Evolutionary conservation across 768 basidiomycete genomes (phyloP), one percentile per base, ranked within the genome.

Genomic region (Hypsizygus marmoreus): DNA sequence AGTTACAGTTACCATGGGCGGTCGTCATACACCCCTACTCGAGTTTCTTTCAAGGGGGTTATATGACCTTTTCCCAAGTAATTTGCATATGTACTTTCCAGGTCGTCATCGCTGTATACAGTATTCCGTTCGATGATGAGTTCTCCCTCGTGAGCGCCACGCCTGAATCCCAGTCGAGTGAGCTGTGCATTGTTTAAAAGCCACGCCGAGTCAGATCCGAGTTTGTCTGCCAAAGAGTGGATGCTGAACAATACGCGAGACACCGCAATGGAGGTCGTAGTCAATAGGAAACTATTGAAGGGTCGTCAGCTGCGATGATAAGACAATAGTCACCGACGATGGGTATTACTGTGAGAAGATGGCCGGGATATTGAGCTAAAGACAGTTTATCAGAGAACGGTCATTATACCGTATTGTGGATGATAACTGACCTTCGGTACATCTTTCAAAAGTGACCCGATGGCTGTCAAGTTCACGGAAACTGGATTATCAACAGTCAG

Each of bases 181-280:
- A 77, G 62, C 56, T 77, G 74, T 5, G 70, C 66, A 47, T 72
- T 67, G 53, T 64, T 75, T 17, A 78, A 64, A 6, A 76, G 58
- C 73, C 70, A 75, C 9, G 65, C 63, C 2, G 71, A 65, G 26
- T 72, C 68, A 6, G 75, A 69, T 24, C 72, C 68, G 14, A 70
- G 56, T 13, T 62, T 61, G 20, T 66, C 61, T 12, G 76, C 71
- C n/a, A 76, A 56, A 2, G 73, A 74, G 37, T 67, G 57, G 6
- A 67, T 58, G 40, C 63, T 61, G 38, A 67, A 57, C 56, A 65
- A 55, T 30, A 65, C 53, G 26, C 65, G 60, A 13, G 63, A 56
- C 6, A 61, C 56, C 2, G 63, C 65, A 13, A 66, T 51, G 11
- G 65, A 68, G n/a, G 58, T 65, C 6, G 51, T 54, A 34, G 60